Evolutionary conservation across 495 filamentous ascomycete genomes (phyloP), one percentile per base, ranked within the genome.

Genomic region (Penicillium egyptiacum): DNA sequence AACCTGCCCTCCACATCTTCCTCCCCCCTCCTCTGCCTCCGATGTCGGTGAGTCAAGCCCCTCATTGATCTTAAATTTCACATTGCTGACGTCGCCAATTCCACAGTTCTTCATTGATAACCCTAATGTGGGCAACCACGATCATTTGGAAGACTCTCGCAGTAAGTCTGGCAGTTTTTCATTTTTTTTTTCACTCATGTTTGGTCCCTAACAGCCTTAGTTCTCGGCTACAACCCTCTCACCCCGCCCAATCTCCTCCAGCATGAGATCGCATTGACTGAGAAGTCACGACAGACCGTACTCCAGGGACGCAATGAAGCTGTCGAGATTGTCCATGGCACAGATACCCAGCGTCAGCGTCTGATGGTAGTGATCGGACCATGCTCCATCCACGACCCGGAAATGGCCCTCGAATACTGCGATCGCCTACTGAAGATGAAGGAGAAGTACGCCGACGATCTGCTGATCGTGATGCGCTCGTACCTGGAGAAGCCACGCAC

Each of bases 401-500:
- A 84, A 40, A 89, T 92, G 62, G 95, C 95, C 30, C 79, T 96
- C 53, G 91, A 96, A 70, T 99, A 99, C 83, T 94, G 91, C 78
- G 86, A 91, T 61, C 82, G 87, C 55, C 78, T 99, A 54, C 60
- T 93, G 58, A 79, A 83, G 63, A 76, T 96, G 68, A 94, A 95
- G 73, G 82, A 92, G 70, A 96, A 96, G 76, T 89, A 96, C 81
- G 78, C 86, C 61, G 83, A 91, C 64, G 90, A 97, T 65, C 81
- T 99, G 14, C 76, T 96, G 50, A 96, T 99, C 60, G 87, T 98
- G 39, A 99, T 99, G 95, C 89, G 95, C 47, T 88, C 91, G 49
- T 99, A 99, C 81, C 86, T 99, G 28, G 95, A 99, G 80, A 99
- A 99, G 79, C 95, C 95, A 22, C 87, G 95, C 61, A 99, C 95